A percentile compares a stretch with the other conserved stretches of the same genome.
phyloP scores from a whole-genome alignment of 2,329 filamentous ascomycete genomes.

The Penicillium sp. region DNA sequence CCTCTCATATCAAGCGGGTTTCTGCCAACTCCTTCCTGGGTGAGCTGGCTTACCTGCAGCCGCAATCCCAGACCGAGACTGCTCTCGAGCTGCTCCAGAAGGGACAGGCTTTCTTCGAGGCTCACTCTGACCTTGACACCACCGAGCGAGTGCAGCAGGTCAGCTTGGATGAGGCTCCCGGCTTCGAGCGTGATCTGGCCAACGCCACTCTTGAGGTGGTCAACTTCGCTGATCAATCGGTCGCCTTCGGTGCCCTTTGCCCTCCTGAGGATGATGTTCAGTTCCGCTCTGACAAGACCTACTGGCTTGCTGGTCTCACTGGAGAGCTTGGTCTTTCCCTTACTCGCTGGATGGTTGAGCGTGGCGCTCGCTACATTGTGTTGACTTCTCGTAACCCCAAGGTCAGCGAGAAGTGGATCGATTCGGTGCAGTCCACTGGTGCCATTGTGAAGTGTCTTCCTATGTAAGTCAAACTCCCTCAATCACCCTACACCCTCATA shows the following conservation, averaged over 20 bases:
- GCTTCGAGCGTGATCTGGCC: background rate
- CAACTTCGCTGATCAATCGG: background rate
- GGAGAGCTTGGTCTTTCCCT: conserved; percentile 8
- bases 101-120: background rate
- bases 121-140: background rate
- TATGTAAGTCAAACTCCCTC: background rate
- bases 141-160: background rate
- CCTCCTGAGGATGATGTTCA: background rate
- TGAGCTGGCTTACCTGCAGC: background rate
- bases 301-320: conserved; percentile 1
- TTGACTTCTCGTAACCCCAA: conserved; percentile 28
- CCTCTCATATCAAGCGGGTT: background rate
- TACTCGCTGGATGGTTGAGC: conserved; percentile 27
- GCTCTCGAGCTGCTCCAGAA: background rate
- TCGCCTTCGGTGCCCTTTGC: background rate
- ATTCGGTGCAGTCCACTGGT: conserved; percentile 9
- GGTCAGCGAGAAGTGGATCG: conserved; percentile 18
- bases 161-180: background rate
- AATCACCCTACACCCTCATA: background rate
- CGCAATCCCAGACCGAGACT: background rate
- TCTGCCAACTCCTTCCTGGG: background rate
- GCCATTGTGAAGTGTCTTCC: conserved; percentile 5
- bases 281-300: conserved; percentile 1
- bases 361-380: conserved; percentile 25
- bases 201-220: background rate